Conservation (phyloP, 2,329 filamentous ascomycete genomes). For the Trichoderma oligosporum region DNA sequence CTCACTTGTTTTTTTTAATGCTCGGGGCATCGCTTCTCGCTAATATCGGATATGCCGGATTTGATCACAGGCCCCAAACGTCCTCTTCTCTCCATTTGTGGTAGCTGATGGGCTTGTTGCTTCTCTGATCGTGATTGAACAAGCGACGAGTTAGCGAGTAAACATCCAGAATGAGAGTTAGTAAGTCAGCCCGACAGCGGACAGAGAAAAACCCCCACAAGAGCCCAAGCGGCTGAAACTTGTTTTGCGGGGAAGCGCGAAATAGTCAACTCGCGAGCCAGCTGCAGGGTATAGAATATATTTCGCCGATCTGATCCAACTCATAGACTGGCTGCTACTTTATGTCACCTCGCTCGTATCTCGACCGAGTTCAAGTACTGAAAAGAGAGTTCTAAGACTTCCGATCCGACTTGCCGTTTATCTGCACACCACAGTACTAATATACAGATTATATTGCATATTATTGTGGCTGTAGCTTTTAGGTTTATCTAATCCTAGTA, state of each 20-base stretch:
- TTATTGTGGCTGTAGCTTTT: too few species aligned
- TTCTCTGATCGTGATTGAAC: neutral
- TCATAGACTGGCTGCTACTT: neutral
- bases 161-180: too few species aligned
- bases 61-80: too few species aligned
- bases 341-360: neutral
- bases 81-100: too few species aligned
- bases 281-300: neutral
- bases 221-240: too few species aligned
- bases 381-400: neutral
- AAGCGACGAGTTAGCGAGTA: neutral
- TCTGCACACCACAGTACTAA: neutral
- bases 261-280: neutral
- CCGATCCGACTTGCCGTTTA: neutral
- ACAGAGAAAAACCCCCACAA: too few species aligned
- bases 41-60: neutral
- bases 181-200: too few species aligned
- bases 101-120: too few species aligned
- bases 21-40: slow-evolving; percentile 7
- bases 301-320: neutral
- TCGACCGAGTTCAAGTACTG: neutral
- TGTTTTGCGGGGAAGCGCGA: neutral
- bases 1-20: slow-evolving; percentile 16
- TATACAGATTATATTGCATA: too few species aligned
- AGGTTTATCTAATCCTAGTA: too few species aligned